Conservation (phyloP, 2,329 filamentous ascomycete species). For the Alternaria burnsii region DNA sequence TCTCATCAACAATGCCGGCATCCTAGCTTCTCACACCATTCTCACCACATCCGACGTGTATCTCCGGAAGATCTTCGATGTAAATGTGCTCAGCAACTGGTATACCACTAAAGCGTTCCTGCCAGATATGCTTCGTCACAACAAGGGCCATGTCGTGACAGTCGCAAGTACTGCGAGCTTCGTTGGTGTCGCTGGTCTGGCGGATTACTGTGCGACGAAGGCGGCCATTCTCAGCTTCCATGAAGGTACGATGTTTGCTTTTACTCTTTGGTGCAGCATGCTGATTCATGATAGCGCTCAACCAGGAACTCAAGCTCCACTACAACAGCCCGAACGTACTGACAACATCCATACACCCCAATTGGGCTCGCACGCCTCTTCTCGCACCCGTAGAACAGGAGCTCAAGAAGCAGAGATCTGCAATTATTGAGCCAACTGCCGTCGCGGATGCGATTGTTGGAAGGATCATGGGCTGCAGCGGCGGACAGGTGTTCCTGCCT, state of each 20-base stretch:
- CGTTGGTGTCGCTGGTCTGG: slow-evolving; percentile 57
- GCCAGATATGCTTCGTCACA: slow-evolving; percentile 45
- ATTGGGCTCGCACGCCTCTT: slow-evolving; percentile 54
- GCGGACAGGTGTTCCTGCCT: slow-evolving; percentile 55
- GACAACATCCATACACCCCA: slow-evolving; percentile 55
- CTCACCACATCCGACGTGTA: slow-evolving; percentile 42
- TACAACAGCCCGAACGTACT: slow-evolving; percentile 53
- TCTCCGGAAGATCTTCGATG: slow-evolving; percentile 47
- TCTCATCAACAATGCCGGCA: slow-evolving; percentile 51
- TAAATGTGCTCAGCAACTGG: slow-evolving; percentile 51
- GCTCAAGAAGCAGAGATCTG: slow-evolving; percentile 41
- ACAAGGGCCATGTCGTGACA: slow-evolving; percentile 64
- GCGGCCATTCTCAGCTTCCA: slow-evolving; percentile 63
- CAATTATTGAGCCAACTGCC: slow-evolving; percentile 49
- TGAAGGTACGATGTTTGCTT: slow-evolving; percentile 58
- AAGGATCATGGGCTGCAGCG: slow-evolving; percentile 51
- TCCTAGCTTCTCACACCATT: slow-evolving; percentile 42
- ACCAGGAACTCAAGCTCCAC: slow-evolving; percentile 51
- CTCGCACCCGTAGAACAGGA: slow-evolving; percentile 42
- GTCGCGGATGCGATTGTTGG: slow-evolving; percentile 54
- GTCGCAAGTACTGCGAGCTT: slow-evolving; percentile 64
- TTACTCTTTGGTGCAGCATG: slow-evolving; percentile 40
- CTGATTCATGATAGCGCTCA: slow-evolving; percentile 33
- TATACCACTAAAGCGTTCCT: slow-evolving; percentile 47
- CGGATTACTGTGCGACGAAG: slow-evolving; percentile 63